Base-by-base conservation (phyloP, 305 asterid genomes). In the Ilex paraguariensis region DNA sequence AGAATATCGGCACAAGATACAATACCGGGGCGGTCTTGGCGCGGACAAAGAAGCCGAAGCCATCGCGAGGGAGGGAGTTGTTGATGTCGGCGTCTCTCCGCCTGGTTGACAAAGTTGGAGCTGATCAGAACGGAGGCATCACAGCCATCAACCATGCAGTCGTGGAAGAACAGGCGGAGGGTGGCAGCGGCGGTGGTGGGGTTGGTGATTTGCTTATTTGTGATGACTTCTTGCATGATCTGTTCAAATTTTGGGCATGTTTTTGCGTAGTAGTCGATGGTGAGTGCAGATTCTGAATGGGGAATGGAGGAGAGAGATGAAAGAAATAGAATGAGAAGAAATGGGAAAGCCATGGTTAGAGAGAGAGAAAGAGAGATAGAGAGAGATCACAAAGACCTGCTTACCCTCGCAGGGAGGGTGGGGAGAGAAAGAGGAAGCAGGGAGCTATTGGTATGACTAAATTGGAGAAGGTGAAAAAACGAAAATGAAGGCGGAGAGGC, bases 1-100 rank as follows among this genome's bases (percentile, higher is more conserved):
- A 75, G 63, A 16, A 75, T 54, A 56, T 75, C 81, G 0, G 81
- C 44, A 16, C 81, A 75, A 3, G 81, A 75, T 30, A 71, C 77
- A 17, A 59, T 16, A 1, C 71, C 77, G 0, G 81, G 81, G 77
- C 74, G 0, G 72, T 64, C 61, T 75, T 75, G 57, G 66, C 17
- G 1, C 57, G 73, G 11, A 51, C 13, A 10, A 75, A 21, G 2
- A 71, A 12, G 48, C 71, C 81, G 4, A 75, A 75, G 0, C 57
- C 75, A 4, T 71, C 77, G 0, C 74, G 77, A 0, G 74, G 60
- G 0, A 75, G 77, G 60, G 71, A 60, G 14, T 56, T 64, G 56
- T 75, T 75, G 71, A 71, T 71, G 69, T 75, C 81, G 0, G 55
- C 13, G 2, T 75, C 81, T 1, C 58, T 75, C 77, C 31, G 81